Evolutionary conservation across 169 alveolate genomes (phyloP), one percentile per base, ranked within the genome.

Genomic region (Plasmodium fragile): DNA sequence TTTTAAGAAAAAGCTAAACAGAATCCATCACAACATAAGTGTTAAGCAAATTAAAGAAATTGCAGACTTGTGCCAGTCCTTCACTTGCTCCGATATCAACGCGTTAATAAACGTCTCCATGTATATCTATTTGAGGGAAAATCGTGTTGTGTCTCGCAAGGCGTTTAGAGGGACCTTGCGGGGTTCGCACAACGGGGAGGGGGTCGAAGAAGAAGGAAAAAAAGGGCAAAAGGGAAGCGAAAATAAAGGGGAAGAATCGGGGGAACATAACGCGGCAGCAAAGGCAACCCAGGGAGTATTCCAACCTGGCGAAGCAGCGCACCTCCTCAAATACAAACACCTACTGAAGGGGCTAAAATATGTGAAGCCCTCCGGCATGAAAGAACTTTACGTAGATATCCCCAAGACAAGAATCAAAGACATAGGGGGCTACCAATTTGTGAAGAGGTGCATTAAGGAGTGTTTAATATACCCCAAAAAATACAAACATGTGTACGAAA

Each of bases 351-450:
- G 82, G 73, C 92, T 84, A 80, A 94, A 87, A 78, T 87, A 87
- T 78, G 89, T 87, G 43, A 87, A 87, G 36, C 97, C 97, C 3
- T 96, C 97, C 41, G 97, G 96, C 18, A 94, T 96, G 93, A 93
- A 95, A 69, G 97, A 96, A 71, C 73, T 98, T 11, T 94, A 98
- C 53, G 97, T 98, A 52, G 98, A 98, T 83, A 97, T 99, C 22
- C 99, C 99, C 8, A 97, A 98, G 84, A 99, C 98, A 25, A 83
- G 95, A 92, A 99, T 99, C 99, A 97, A 84, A 59, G 99, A 99
- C 83, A 99, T 99, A 11, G 99, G 99, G 3, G 99, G 99, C 30
- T 98, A 99, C 96, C 98, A 98, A 70, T 96, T 97, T 49, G 99
- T 98, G 30, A 99, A 98, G 92, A 93, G 92, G 41, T 94, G 98